A percentile compares a stretch with the other conserved stretches of the same genome.
Evolutionary conservation across 345 rosid genomes (phyloP).

Genomic region (Ailanthus altissimus): DNA sequence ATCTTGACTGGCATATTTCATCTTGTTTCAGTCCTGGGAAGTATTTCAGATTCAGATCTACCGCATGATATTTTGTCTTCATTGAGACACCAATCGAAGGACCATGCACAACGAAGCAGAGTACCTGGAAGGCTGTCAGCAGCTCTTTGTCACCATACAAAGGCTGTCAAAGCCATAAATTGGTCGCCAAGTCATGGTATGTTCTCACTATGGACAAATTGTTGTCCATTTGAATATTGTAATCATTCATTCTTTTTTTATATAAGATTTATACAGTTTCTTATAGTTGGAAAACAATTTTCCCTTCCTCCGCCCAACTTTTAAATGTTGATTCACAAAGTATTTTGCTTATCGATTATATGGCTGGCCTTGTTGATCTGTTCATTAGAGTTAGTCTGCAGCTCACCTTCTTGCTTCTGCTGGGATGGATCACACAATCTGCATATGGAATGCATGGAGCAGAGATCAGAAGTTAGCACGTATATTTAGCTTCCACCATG

Average conservation of each 20-base stretch:
- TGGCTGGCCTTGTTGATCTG: conserved; percentile 42
- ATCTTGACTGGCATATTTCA: conserved; percentile 11
- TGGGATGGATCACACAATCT: conserved; percentile 68
- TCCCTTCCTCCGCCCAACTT: background rate
- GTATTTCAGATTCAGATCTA: conserved; percentile 50
- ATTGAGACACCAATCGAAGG: conserved; percentile 40
- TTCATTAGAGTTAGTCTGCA: conserved; percentile 57
- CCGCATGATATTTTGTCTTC: conserved; percentile 43
- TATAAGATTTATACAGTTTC: background rate
- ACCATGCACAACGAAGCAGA: conserved; percentile 31
- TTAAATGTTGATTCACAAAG: conserved; percentile 8
- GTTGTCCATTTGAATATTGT: background rate
- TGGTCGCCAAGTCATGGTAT: conserved; percentile 82
- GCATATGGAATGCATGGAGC: conserved; percentile 88
- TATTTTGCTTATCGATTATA: background rate
- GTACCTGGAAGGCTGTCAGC: conserved; percentile 50
- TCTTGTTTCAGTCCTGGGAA: conserved; percentile 55
- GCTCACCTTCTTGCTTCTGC: conserved; percentile 95
- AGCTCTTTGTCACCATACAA: conserved; percentile 56
- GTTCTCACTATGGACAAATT: conserved; percentile 16
- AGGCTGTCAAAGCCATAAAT: conserved; percentile 68
- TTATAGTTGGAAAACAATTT: background rate
- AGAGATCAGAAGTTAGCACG: conserved; percentile 57
- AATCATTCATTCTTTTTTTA: conserved; percentile 2
- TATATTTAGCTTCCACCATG: conserved; percentile 51